These are phyloP conservation scores for Fusarium chuoi DNA, from an alignment of 2,329 filamentous ascomycete species.

Conservation along the genomic window DNA sequence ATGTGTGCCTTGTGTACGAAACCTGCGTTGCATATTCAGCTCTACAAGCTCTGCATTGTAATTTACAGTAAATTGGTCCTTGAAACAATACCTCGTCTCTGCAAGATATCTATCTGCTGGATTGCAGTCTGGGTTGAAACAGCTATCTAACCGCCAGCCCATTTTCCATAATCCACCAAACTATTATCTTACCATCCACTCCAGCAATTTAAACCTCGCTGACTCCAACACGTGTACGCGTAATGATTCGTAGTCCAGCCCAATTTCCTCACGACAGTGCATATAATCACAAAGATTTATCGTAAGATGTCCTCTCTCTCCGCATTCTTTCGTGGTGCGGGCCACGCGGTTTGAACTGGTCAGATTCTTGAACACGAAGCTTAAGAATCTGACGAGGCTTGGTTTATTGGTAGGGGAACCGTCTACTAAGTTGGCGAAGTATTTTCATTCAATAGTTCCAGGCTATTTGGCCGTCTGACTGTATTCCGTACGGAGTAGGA, in stretches of 20 bases:
- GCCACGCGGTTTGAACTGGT: constrained; percentile 1
- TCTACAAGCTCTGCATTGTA: not conserved
- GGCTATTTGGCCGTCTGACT: not conserved
- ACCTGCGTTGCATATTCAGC: not conserved
- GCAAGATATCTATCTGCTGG: not conserved
- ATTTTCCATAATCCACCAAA: not conserved
- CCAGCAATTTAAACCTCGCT: not conserved
- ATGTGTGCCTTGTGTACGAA: not conserved
- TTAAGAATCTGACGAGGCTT: not conserved
- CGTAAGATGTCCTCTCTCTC: not conserved
- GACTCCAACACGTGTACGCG: constrained; percentile 10
- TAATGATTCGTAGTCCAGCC: not conserved
- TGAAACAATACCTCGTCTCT: not conserved
- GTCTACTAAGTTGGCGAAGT: not conserved
- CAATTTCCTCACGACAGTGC: not conserved
- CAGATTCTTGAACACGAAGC: constrained; percentile 3
- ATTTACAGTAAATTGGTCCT: not conserved
- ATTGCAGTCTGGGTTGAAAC: not conserved
- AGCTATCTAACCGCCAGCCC: not conserved
- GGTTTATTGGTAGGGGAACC: not conserved
- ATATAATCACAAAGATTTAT: not conserved
- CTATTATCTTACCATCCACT: constrained; percentile 27
- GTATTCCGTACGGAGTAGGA: not conserved
- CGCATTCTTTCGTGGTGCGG: not conserved
- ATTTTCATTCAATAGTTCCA: not conserved